Evolutionary conservation across 1,284 basidiomycete species (phyloP), one percentile per base, ranked within the genome.

Genomic region (Anthracocystis walkeri): DNA sequence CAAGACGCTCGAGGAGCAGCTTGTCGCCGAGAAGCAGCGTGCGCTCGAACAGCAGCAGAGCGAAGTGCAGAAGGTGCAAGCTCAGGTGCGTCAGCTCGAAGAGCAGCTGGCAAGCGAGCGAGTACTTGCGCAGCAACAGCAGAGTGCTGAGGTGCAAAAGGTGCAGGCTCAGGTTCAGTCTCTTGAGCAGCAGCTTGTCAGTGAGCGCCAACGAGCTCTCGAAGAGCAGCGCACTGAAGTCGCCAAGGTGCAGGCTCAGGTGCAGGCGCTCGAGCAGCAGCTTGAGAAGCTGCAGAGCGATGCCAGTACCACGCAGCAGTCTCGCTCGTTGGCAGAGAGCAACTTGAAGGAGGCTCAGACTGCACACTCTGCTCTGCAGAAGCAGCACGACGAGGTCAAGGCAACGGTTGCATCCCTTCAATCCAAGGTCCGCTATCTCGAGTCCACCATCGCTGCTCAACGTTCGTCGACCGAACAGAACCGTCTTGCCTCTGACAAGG

Each of bases 381-480:
- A 74, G 63, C 62, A 73, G 45, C 70, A 69, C 45, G 66, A 70
- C 40, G 74, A 72, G 51, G 57, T 59, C 65, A 70, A 77, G 69
- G 58, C 65, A 7, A 57, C 41, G 12, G 65, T 75, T 20, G 59
- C 66, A 10, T 58, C 72, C 21, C 59, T 75, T 0, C 72, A 75
- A 33, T 75, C 72, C 42, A 75, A 75, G 59, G 66, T 75, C 10
- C 72, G 72, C 58, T 75, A 75, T 44, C 72, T 75, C 31, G 72
- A 75, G 53, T 75, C 66, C 8, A 52, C 72, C 11, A 69, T 75
- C 50, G 62, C 72, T 8, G 72, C 72, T 12, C 61, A 75, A 44
- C 66, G 66, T 49, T 75, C 72, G 7, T 75, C 72, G 18, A 75
- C 72, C 7, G 73, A 75, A 56, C 73, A 75, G 60, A 71, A 61